Base-by-base conservation (phyloP, 2,329 filamentous ascomycete genomes). In the Colletotrichum sp. region DNA sequence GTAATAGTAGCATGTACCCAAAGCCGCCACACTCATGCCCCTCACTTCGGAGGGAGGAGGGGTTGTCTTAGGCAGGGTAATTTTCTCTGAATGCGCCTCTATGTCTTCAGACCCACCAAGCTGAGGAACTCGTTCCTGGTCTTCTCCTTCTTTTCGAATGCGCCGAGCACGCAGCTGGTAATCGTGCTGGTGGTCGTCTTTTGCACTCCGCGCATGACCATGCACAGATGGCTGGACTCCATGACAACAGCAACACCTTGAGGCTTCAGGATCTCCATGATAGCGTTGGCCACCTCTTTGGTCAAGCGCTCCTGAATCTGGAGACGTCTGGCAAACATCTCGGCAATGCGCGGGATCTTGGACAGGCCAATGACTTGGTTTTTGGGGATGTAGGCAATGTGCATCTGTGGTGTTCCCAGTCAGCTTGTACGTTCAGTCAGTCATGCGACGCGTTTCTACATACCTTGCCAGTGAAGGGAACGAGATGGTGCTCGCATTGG, bases 161-260 rank as follows among this genome's bases (percentile, higher is more conserved):
- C 96, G 52, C 97, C 97, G n/a, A 99, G 91, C 86, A 99, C 98
- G 84, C 96, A 99, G 87, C 96, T 98, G 21, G 97, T 99, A 49
- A 98, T 97, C 8, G 97, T 99, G 21, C 92, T 94, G 67, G 95
- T 93, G 55, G 90, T 92, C 0, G 95, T 96, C 89, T 99, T 98
- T 84, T 98, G 92, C 12, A 99, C 96, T n/a, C 97, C 97, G 63
- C 97, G 92, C 96, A 98, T 99, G 18, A 98, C 96, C 96, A 99
- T 99, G 89, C 97, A 99, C 63, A 99, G 88, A 86, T 99, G 97
- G 82, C 93, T 96, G 16, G 95, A 98, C 83, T 99, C 97, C 94
- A 99, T 98, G 76, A 99, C 96, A 4, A 99, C 97, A 24, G 95
- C 96, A 3, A 99, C 96, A 63, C 97, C 97, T 83, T 98, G 95